These are phyloP conservation scores for Lathyrus tuberosus DNA, from an alignment of 306 rosid species.

Conservation along the genomic window DNA sequence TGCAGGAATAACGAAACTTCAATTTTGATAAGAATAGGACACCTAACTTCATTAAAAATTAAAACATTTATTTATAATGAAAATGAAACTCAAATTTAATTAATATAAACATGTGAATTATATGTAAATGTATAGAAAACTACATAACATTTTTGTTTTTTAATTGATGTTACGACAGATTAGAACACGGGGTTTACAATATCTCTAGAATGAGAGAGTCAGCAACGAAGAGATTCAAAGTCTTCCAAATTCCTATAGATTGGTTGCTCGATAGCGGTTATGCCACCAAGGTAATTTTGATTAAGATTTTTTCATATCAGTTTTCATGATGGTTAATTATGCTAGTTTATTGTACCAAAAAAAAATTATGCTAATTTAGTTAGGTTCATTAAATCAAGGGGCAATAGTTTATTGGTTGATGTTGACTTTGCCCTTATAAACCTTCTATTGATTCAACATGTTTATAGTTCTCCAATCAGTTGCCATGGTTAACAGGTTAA, in stretches of 20 bases:
- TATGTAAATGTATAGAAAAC: neutral
- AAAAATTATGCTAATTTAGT: neutral
- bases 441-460: neutral
- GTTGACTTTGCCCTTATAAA: neutral
- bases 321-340: slow-evolving; percentile 1
- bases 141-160: neutral
- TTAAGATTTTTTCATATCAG: neutral
- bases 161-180: slow-evolving; percentile 52
- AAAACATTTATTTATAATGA: neutral
- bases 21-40: slow-evolving; percentile 5
- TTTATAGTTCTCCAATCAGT: neutral
- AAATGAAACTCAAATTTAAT: slow-evolving; percentile 2
- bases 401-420: slow-evolving; percentile 9
- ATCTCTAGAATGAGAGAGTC: slow-evolving; percentile 90
- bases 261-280: slow-evolving; percentile 93
- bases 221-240: slow-evolving; percentile 76
- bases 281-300: slow-evolving; percentile 71
- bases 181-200: slow-evolving; percentile 90
- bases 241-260: slow-evolving; percentile 79
- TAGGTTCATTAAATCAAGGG: neutral
- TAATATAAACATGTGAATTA: neutral
- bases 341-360: neutral
- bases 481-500: neutral
- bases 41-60: slow-evolving; percentile 15
- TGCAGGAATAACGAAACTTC: neutral